A percentile compares a stretch with the other conserved stretches of the same genome.
These are phyloP conservation scores for Suhomyces bribrorum DNA, from an alignment of 1,139 yeast genomes.

Conservation along the genomic window DNA sequence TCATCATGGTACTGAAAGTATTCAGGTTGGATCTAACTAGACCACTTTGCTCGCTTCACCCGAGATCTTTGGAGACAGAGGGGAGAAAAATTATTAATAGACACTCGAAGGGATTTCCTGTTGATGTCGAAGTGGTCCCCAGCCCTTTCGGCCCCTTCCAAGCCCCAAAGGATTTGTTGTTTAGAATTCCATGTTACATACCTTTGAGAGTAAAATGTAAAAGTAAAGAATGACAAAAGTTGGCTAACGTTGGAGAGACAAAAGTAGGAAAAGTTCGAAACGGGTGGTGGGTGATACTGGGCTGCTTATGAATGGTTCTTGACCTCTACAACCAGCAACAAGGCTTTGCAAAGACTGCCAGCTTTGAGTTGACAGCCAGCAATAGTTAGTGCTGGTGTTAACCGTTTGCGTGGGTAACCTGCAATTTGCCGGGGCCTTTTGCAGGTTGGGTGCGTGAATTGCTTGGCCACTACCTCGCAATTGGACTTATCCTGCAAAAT, in stretches of 20 bases:
- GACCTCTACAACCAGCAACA: not conserved
- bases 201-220: constrained; percentile 1
- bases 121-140: not conserved
- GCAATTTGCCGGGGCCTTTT: not conserved
- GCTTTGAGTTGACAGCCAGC: too few relatives aligned
- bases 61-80: too few relatives aligned
- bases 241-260: constrained; percentile 2
- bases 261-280: not conserved
- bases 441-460: too few relatives aligned
- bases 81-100: too few relatives aligned
- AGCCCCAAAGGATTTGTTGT: not conserved
- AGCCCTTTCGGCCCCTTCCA: not conserved
- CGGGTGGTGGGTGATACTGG: not conserved
- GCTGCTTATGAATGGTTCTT: not conserved
- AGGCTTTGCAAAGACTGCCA: too few relatives aligned
- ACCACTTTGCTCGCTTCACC: too few relatives aligned
- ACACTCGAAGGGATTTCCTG: too few relatives aligned
- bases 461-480: too few relatives aligned
- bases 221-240: constrained; percentile 8
- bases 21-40: too few relatives aligned
- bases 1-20: too few relatives aligned
- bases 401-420: not conserved
- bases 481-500: too few relatives aligned
- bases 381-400: not conserved
- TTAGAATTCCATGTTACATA: constrained; percentile 3